These are phyloP conservation scores for Tranzscheliella williamsii DNA, from an alignment of 1,284 basidiomycete genomes.

Conservation along the genomic window DNA sequence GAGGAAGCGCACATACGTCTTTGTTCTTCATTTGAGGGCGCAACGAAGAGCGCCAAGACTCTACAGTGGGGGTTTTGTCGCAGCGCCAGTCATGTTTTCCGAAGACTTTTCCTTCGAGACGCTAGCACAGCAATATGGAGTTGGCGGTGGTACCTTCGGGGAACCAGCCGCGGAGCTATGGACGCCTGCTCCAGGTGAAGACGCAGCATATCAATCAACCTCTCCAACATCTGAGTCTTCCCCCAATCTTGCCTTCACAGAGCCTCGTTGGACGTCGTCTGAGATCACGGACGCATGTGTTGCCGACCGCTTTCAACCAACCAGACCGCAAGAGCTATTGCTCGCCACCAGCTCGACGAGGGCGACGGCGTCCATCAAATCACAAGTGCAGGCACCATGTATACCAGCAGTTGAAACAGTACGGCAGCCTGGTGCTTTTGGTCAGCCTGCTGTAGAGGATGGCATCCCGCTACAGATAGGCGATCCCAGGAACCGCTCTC, in stretches of 20 bases:
- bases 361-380: background rate
- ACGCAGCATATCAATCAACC: background rate
- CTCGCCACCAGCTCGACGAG: background rate
- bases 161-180: background rate
- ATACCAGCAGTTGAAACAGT: too few relatives aligned
- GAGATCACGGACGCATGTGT: too few relatives aligned
- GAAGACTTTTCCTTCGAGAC: conserved; percentile 1
- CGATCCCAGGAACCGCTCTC: background rate
- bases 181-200: background rate
- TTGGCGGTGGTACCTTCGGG: background rate
- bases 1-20: too few relatives aligned
- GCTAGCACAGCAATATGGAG: conserved; percentile 1
- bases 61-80: too few relatives aligned
- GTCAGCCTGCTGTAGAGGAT: background rate
- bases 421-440: too few relatives aligned
- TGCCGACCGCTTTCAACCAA: background rate
- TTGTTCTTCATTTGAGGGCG: too few relatives aligned
- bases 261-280: too few relatives aligned
- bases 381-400: too few relatives aligned
- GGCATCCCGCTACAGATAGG: background rate
- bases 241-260: background rate
- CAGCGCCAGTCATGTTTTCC: conserved; percentile 2
- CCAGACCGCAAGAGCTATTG: background rate
- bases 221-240: too few relatives aligned
- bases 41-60: too few relatives aligned